phyloP scores from a whole-genome alignment of 495 filamentous ascomycete genomes.

The Trichoderma asperelloides region DNA sequence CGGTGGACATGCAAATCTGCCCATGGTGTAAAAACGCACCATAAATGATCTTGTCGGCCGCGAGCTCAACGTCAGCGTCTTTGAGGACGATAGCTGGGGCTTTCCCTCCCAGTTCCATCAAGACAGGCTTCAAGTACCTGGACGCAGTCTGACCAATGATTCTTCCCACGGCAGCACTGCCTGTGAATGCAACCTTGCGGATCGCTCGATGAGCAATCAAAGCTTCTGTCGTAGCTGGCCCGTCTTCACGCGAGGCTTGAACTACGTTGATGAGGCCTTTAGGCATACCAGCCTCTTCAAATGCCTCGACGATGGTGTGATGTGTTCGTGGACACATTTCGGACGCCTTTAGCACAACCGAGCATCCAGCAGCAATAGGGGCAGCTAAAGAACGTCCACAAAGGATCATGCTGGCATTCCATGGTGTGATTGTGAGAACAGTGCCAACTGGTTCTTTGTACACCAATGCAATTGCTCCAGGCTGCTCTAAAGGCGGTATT shows the following conservation, averaged over 20 bases:
- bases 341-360: conserved; percentile 65
- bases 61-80: conserved; percentile 21
- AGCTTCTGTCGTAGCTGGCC: conserved; percentile 38
- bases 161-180: conserved; percentile 20
- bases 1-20: conserved; percentile 27
- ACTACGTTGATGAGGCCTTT: conserved; percentile 41
- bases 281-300: conserved; percentile 40
- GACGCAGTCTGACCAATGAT: conserved; percentile 33
- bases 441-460: background rate
- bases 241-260: conserved; percentile 30
- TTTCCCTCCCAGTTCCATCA: conserved; percentile 28
- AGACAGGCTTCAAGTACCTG: conserved; percentile 44
- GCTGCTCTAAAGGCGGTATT: background rate
- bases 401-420: background rate
- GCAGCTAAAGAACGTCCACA: background rate
- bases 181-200: conserved; percentile 33
- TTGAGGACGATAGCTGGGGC: conserved; percentile 19
- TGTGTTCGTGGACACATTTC: conserved; percentile 6
- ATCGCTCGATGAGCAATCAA: conserved; percentile 31
- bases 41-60: conserved; percentile 16
- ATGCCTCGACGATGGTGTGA: conserved; percentile 5
- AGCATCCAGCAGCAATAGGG: conserved; percentile 66
- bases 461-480: background rate
- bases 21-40: conserved; percentile 18
- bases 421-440: background rate